These are phyloP conservation scores for Pleurotus djamor DNA, from an alignment of 768 basidiomycete genomes.

Conservation along the genomic window DNA sequence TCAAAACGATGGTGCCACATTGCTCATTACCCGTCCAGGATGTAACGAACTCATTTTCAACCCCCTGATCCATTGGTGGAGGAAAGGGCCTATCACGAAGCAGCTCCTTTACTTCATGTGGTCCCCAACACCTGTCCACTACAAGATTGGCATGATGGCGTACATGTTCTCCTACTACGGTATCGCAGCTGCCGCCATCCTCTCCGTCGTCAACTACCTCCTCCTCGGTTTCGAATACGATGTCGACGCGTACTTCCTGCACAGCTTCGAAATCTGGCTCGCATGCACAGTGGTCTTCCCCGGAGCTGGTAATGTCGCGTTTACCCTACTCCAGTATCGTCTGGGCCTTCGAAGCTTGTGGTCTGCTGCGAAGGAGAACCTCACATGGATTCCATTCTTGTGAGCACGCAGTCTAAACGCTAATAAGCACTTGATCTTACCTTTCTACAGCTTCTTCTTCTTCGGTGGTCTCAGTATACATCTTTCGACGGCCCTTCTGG, in stretches of 20 bases:
- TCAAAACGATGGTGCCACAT: neutral
- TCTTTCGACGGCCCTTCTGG: constrained; percentile 59
- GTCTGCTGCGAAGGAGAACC: constrained; percentile 53
- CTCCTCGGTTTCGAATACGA: constrained; percentile 60
- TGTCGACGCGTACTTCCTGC: constrained; percentile 70
- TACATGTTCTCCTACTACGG: constrained; percentile 64
- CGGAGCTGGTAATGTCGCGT: constrained; percentile 65
- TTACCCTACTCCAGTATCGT: constrained; percentile 68
- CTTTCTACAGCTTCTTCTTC: constrained; percentile 63
- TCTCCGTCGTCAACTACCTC: constrained; percentile 71
- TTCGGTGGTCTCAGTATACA: constrained; percentile 76
- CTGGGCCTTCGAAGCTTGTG: constrained; percentile 54
- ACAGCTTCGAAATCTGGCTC: constrained; percentile 73
- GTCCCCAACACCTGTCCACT: constrained; percentile 76
- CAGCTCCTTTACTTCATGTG: constrained; percentile 77
- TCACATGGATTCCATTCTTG: constrained; percentile 76
- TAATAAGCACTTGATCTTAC: neutral
- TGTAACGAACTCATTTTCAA: constrained; percentile 85
- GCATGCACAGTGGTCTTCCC: constrained; percentile 73
- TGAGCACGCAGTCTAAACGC: constrained; percentile 31
- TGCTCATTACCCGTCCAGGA: constrained; percentile 28
- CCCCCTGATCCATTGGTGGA: constrained; percentile 77
- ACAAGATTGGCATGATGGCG: constrained; percentile 79
- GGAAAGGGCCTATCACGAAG: constrained; percentile 78
- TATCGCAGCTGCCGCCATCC: constrained; percentile 58